Conservation (phyloP, 805 yeast genomes). For the Sugiyamaella valdiviana region DNA sequence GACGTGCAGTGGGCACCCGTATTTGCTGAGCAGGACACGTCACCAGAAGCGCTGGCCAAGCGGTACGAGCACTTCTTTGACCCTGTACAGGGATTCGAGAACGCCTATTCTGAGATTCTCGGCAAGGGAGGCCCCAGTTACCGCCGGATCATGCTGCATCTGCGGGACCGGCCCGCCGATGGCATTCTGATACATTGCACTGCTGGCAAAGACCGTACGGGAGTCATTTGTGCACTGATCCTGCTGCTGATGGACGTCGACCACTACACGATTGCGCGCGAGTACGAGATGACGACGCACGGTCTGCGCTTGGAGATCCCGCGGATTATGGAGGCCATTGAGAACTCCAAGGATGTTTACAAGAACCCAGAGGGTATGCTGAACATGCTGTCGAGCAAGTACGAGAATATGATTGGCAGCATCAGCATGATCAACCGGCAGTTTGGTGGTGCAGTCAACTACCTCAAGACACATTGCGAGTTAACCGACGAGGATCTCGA, state of each 20-base stretch:
- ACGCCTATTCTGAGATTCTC: conserved; percentile 57
- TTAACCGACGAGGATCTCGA: conserved; percentile 42
- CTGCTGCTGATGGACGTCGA: conserved; percentile 61
- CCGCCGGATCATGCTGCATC: conserved; percentile 44
- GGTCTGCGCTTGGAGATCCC: conserved; percentile 37
- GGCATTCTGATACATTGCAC: conserved; percentile 68
- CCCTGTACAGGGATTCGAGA: conserved; percentile 56
- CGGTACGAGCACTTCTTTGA: conserved; percentile 49
- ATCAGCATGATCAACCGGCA: conserved; percentile 45
- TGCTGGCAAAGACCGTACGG: conserved; percentile 86
- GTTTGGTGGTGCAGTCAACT: conserved; percentile 51
- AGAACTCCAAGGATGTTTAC: conserved; percentile 23
- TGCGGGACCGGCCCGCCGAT: conserved; percentile 48
- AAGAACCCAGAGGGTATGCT: conserved; percentile 44
- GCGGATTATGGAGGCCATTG: conserved; percentile 15
- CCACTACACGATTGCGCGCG: conserved; percentile 57
- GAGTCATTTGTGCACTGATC: conserved; percentile 62
- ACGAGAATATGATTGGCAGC: conserved; percentile 64
- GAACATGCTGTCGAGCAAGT: conserved; percentile 55
- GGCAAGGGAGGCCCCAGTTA: conserved; percentile 41
- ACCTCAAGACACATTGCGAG: conserved; percentile 40
- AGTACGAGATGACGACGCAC: conserved; percentile 65
- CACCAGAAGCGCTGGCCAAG: conserved; percentile 59
- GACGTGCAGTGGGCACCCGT: conserved; percentile 52
- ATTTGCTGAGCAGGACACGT: conserved; percentile 45